These are phyloP conservation scores for Pachysolen tannophilus DNA, from an alignment of 805 yeast species.

Conservation along the genomic window DNA sequence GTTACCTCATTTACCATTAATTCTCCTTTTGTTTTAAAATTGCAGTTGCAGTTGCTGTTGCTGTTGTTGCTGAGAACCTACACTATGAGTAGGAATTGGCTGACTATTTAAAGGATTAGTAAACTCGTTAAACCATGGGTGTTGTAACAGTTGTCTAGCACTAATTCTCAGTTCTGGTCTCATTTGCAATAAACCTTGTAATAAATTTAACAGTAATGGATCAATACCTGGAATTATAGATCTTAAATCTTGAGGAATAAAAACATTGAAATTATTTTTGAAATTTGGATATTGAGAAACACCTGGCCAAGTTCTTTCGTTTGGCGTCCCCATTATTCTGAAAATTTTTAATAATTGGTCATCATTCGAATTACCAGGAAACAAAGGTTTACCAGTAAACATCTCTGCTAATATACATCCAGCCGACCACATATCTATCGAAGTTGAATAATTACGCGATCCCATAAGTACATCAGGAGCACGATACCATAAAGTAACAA, in stretches of 20 bases:
- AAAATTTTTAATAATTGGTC: constrained; percentile 91
- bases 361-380: constrained; percentile 94
- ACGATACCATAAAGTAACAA: constrained; percentile 95
- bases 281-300: constrained; percentile 84
- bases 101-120: constrained; percentile 18
- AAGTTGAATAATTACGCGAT: constrained; percentile 90
- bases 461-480: constrained; percentile 97
- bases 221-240: constrained; percentile 63
- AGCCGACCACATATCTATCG: constrained; percentile 97
- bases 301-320: constrained; percentile 97
- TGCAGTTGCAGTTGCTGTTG: constrained; percentile 14
- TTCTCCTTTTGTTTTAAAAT: no score
- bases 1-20: no score
- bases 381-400: constrained; percentile 96
- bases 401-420: constrained; percentile 98
- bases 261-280: constrained; percentile 74
- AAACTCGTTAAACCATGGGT: constrained; percentile 79
- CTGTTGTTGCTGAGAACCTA: constrained; percentile 16
- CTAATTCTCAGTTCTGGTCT: constrained; percentile 54
- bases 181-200: constrained; percentile 52
- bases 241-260: constrained; percentile 81
- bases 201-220: constrained; percentile 57
- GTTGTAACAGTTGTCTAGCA: constrained; percentile 54
- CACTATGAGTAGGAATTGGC: constrained; percentile 12
- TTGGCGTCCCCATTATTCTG: constrained; percentile 93